These are phyloP conservation scores for Hypoxylon sp. DNA, from an alignment of 2,329 filamentous ascomycete genomes.

Conservation along the genomic window DNA sequence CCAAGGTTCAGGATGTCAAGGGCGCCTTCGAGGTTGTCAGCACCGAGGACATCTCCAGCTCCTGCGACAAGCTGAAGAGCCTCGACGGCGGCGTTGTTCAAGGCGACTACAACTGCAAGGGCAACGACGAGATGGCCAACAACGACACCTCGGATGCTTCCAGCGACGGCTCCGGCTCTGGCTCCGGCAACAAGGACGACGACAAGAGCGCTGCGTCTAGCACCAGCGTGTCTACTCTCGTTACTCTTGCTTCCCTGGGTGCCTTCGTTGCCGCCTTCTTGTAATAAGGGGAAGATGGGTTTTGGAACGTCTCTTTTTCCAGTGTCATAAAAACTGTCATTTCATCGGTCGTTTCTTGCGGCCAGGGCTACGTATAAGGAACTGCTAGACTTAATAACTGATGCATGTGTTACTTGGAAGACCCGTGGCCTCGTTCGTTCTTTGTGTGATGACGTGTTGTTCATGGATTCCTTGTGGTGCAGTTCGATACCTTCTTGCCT, in stretches of 20 bases:
- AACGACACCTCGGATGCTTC: constrained; percentile 51
- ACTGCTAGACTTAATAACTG: constrained; percentile 56
- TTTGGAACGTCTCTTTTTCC: constrained; percentile 38
- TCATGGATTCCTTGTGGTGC: not conserved
- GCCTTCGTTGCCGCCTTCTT: constrained; percentile 58
- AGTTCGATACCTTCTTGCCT: not conserved
- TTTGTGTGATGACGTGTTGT: constrained; percentile 6
- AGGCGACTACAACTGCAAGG: constrained; percentile 60
- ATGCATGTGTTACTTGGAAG: constrained; percentile 45
- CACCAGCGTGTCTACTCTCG: constrained; percentile 56
- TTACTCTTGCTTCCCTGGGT: constrained; percentile 57
- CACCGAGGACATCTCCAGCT: constrained; percentile 66
- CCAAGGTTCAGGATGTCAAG: constrained; percentile 70
- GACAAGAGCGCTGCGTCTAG: constrained; percentile 53
- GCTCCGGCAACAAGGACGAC: constrained; percentile 37
- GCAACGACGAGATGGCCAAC: constrained; percentile 62
- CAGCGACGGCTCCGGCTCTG: constrained; percentile 38
- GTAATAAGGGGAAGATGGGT: constrained; percentile 48
- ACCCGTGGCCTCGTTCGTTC: constrained; percentile 18
- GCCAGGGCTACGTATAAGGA: constrained; percentile 50
- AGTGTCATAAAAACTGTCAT: constrained; percentile 44
- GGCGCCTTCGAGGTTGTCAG: constrained; percentile 76
- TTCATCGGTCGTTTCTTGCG: constrained; percentile 39
- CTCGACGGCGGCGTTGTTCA: constrained; percentile 54
- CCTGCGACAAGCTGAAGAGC: constrained; percentile 62